These are phyloP conservation scores for Thecaphora thlaspeos DNA, from an alignment of 1,284 basidiomycete genomes.

Conservation along the genomic window DNA sequence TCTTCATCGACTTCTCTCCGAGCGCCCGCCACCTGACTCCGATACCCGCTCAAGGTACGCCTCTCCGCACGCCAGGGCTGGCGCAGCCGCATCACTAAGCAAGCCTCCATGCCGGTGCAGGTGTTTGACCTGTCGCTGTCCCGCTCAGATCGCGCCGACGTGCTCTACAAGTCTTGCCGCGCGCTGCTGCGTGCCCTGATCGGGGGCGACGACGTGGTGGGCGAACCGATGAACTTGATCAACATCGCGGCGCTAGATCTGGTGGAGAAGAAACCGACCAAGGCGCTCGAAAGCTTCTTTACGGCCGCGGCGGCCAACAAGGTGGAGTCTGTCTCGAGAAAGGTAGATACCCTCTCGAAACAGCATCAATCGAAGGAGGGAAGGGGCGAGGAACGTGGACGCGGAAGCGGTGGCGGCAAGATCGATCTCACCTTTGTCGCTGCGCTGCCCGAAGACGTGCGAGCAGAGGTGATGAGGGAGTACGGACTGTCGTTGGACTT, in stretches of 20 bases:
- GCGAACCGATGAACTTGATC: slow-evolving; percentile 41
- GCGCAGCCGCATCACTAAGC: slow-evolving; percentile 34
- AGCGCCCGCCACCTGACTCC: no score
- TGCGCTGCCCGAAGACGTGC: slow-evolving; percentile 29
- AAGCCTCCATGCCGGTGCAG: slow-evolving; percentile 44
- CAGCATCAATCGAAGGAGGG: no score
- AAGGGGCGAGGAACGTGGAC: no score
- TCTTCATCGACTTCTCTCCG: no score
- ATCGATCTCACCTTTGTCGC: slow-evolving; percentile 33
- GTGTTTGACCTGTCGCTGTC: slow-evolving; percentile 32
- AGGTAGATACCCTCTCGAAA: no score
- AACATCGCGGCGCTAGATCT: slow-evolving; percentile 49
- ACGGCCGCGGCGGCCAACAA: no score
- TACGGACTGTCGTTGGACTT: slow-evolving; percentile 17
- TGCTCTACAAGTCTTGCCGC: slow-evolving; percentile 23
- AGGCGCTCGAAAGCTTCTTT: slow-evolving; percentile 34
- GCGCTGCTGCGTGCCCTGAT: slow-evolving; percentile 22
- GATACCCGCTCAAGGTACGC: slow-evolving; percentile 42
- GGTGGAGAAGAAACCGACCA: slow-evolving; percentile 20
- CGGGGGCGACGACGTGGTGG: slow-evolving; percentile 30
- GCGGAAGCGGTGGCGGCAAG: neutral
- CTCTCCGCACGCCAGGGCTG: slow-evolving; percentile 36
- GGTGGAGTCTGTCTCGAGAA: no score
- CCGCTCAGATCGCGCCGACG: slow-evolving; percentile 8
- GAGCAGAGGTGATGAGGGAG: slow-evolving; percentile 34